Evolutionary conservation across 345 rosid genomes (phyloP).

Genomic region (Eucalyptus sp.): DNA sequence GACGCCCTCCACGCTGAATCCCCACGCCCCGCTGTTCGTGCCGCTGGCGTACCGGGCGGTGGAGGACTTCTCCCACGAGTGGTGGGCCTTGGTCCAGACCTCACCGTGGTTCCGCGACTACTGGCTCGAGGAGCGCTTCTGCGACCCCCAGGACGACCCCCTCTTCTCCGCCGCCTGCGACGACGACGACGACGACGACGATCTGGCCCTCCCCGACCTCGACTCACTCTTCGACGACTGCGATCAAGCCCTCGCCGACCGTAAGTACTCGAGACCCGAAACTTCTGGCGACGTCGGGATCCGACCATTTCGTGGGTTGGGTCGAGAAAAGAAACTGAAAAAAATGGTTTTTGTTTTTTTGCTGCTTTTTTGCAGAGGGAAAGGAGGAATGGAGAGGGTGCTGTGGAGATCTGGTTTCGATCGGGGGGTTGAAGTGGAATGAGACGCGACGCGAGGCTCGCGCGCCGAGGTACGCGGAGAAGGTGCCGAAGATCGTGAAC

Average conservation of each 20-base stretch:
- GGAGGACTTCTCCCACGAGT: conserved; percentile 65
- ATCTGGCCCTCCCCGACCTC: conserved; percentile 6
- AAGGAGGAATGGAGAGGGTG: neutral
- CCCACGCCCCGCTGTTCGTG: conserved; percentile 50
- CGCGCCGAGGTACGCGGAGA: conserved; percentile 24
- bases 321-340: neutral
- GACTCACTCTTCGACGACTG: conserved; percentile 13
- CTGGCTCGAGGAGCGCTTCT: conserved; percentile 54
- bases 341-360: neutral
- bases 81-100: conserved; percentile 58
- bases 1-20: conserved; percentile 28
- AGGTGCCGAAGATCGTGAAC: conserved; percentile 40
- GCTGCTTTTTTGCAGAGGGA: conserved; percentile 1
- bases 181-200: neutral
- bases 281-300: neutral
- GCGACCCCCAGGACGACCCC: conserved; percentile 20
- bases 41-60: conserved; percentile 47
- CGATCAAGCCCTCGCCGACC: neutral
- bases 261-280: neutral
- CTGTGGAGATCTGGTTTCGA: conserved; percentile 17
- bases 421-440: conserved; percentile 25
- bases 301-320: neutral
- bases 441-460: conserved; percentile 6
- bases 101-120: conserved; percentile 61
- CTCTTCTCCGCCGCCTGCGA: conserved; percentile 6